Base-by-base conservation (phyloP, 208 protist species). In the Crithidia fasciculata region DNA sequence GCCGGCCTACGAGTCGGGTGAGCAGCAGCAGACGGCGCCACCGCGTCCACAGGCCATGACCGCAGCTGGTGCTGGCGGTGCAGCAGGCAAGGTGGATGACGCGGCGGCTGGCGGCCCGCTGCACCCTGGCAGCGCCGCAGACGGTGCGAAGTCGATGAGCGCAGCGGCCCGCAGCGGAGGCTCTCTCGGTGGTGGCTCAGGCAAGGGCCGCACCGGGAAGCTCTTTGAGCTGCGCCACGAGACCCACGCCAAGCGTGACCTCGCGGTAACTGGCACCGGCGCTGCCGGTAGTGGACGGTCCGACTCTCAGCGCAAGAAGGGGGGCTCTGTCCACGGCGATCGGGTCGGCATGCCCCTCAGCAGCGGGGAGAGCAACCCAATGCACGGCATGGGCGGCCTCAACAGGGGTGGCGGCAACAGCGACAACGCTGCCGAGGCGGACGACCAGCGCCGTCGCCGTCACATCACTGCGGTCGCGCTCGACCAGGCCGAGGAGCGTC, bases 401-500 rank as follows among this genome's bases (percentile, higher is more conserved):
- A 28, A 16, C 71, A 65, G n/a, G 36, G 18, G 61, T 41, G n/a
- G 52, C 19, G 18, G 2, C 8, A n/a, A 54, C 36, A 60, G 16
- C 66, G 72, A 19, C 28, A 69, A 52, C 57, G 68, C 45, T 7
- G 18, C 18, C 18, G 19, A 61, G 28, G 49, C 57, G 39, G 77
- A 76, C 19, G 18, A 50, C 28, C 57, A 55, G 41, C 49, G 55
- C 15, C 52, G 58, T 16, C 41, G 71, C 56, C 43, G 58, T 49
- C 69, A 47, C 62, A 81, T 95, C 13, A 68, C 82, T 6, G 75
- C 72, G 61, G 41, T 95, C 54, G 84, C 88, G 36, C 80, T 95
- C 54, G 84, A 95, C 71, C 78, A 92, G 60, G 64, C 77, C 10
- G 91, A 93, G 71, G 82, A 91, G 67, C 84, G 74, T 8, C 78